Evolutionary conservation across 2,329 filamentous ascomycete genomes (phyloP).

Genomic region (Sporothrix dimorphospora): DNA sequence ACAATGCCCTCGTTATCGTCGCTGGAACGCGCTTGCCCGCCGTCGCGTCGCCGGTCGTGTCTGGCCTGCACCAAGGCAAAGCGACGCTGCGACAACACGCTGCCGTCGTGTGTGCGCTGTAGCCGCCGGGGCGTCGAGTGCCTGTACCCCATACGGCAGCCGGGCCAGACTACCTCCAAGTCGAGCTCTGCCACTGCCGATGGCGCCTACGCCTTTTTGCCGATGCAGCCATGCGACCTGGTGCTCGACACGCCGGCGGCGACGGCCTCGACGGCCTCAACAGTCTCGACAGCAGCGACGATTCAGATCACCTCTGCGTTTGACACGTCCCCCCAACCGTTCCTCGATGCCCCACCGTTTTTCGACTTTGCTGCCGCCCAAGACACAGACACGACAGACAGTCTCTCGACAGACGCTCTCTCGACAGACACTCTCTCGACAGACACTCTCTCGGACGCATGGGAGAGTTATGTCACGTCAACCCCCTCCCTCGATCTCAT

Average conservation of each 20-base stretch:
- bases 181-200: not conserved
- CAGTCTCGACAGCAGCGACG: not conserved
- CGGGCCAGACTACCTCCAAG: not conserved
- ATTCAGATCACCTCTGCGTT: too few relatives aligned
- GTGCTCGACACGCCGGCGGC: not conserved
- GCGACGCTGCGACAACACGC: conserved; percentile 57
- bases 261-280: not conserved
- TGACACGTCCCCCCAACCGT: not conserved
- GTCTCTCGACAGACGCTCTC: too few relatives aligned
- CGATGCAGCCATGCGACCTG: not conserved
- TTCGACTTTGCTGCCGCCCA: not conserved
- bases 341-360: not conserved
- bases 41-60: conserved; percentile 59
- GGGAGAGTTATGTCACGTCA: not conserved
- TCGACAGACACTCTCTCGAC: too few relatives aligned
- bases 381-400: too few relatives aligned
- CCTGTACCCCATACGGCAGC: conserved; percentile 44
- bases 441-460: too few relatives aligned
- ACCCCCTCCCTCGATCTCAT: not conserved
- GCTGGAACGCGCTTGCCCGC: conserved; percentile 49
- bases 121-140: conserved; percentile 52
- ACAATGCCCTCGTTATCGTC: conserved; percentile 34
- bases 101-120: conserved; percentile 58
- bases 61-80: conserved; percentile 60
- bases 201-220: not conserved